Conservation (phyloP, 331 rosid genomes). For the Pyrus hybrid region DNA sequence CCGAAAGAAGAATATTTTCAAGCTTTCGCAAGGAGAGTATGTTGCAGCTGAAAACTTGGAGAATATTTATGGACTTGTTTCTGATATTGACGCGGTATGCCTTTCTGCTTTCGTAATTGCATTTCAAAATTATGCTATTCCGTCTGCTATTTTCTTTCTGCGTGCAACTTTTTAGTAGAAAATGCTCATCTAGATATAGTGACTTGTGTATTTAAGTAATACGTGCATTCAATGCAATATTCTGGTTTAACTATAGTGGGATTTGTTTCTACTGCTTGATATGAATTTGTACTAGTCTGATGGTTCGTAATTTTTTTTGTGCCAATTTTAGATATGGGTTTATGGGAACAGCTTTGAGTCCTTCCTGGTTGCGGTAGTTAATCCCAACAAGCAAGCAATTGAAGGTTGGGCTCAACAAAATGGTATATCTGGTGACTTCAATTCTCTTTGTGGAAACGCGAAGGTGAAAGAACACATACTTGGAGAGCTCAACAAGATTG, state of each 20-base stretch:
- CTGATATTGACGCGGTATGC: constrained; percentile 72
- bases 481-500: constrained; percentile 64
- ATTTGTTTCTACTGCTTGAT: neutral
- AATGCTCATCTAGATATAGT: neutral
- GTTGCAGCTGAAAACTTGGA: constrained; percentile 98
- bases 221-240: neutral
- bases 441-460: constrained; percentile 60
- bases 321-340: constrained; percentile 70
- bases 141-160: neutral
- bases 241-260: neutral
- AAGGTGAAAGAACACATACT: constrained; percentile 55
- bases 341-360: constrained; percentile 96
- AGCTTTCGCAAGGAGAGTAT: constrained; percentile 98
- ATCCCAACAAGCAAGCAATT: constrained; percentile 61
- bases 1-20: constrained; percentile 96
- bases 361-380: constrained; percentile 77
- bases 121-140: neutral
- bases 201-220: neutral
- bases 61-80: constrained; percentile 63
- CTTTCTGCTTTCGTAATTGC: neutral
- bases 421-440: constrained; percentile 56
- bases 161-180: too few species aligned
- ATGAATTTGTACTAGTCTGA: neutral
- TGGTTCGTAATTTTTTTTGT: neutral
- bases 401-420: constrained; percentile 81